These are phyloP conservation scores for Cyclospora cayetanensis DNA, from an alignment of 169 alveolate genomes.

Conservation along the genomic window DNA sequence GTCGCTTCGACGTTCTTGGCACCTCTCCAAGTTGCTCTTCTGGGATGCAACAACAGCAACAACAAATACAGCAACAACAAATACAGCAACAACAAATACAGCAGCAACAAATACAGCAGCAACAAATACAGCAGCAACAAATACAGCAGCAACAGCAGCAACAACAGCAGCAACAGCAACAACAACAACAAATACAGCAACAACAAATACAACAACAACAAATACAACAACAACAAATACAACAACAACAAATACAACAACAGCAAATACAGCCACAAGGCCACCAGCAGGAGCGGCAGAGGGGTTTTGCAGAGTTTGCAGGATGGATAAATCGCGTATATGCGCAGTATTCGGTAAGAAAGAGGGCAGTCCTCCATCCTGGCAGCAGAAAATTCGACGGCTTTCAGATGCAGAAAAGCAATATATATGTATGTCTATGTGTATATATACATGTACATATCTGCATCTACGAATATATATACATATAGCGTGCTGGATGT, in stretches of 20 bases:
- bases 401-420: no score
- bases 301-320: not conserved
- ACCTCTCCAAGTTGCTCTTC: not conserved
- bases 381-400: no score
- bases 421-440: no score
- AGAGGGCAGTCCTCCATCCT: no score
- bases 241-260: not conserved
- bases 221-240: not conserved
- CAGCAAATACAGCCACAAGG: not conserved
- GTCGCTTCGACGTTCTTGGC: not conserved
- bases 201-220: not conserved
- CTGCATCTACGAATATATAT: no score
- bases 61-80: not conserved
- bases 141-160: not conserved
- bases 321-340: not conserved
- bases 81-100: not conserved
- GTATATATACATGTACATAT: no score
- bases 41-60: not conserved
- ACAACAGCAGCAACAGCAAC: slow-evolving; percentile 1
- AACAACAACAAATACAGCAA: not conserved
- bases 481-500: no score
- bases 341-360: not conserved
- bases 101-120: not conserved
- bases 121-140: not conserved
- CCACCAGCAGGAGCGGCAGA: not conserved